A percentile compares a stretch with the other conserved stretches of the same genome.
Evolutionary conservation across 768 basidiomycete species (phyloP).

Genomic region (Boletus sensibilis): DNA sequence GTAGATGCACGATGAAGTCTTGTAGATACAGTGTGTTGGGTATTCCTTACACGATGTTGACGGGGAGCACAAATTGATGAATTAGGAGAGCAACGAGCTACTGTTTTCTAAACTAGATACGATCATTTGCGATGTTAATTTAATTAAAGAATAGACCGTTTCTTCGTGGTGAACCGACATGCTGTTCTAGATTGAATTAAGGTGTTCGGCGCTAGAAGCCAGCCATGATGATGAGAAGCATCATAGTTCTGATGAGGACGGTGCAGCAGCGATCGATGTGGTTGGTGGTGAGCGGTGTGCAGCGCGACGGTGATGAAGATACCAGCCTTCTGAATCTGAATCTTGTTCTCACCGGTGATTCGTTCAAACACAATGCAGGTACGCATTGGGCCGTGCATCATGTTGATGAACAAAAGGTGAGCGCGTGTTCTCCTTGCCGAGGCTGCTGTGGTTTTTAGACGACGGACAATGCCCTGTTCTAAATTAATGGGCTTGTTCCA

Average conservation of each 20-base stretch:
- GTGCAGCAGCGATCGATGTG: background rate
- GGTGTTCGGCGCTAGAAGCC: background rate
- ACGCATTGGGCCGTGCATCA: background rate
- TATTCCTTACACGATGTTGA: background rate
- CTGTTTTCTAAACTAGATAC: background rate
- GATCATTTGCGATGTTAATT: background rate
- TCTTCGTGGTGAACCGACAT: background rate
- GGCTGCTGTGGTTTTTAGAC: background rate
- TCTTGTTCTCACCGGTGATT: background rate
- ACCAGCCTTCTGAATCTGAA: background rate
- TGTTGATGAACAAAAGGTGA: background rate
- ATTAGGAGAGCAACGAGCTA: background rate
- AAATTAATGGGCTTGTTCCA: conserved; percentile 2
- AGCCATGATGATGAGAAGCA: background rate
- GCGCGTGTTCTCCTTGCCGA: background rate
- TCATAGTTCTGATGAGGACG: no score
- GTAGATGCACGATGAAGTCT: conserved; percentile 8
- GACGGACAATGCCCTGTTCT: background rate
- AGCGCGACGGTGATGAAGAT: conserved; percentile 15
- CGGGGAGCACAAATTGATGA: background rate
- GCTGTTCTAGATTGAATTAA: background rate
- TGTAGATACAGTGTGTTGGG: conserved; percentile 4
- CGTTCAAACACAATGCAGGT: background rate
- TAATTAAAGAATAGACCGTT: background rate
- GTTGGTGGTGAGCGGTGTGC: background rate